These are phyloP conservation scores for Myxozyma monticola DNA, from an alignment of 805 yeast species.

Conservation along the genomic window DNA sequence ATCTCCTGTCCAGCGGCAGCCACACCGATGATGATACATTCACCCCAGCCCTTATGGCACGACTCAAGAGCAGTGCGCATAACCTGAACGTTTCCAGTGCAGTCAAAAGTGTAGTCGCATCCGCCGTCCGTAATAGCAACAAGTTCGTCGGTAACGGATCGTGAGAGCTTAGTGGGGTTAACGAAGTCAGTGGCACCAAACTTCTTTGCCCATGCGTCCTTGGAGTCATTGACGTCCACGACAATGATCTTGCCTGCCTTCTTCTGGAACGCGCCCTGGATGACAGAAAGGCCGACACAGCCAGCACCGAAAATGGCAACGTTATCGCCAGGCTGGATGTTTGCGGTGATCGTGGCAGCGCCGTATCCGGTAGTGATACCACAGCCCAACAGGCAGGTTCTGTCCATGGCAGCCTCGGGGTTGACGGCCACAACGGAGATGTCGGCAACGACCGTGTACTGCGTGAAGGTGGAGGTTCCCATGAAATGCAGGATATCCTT, in stretches of 20 bases:
- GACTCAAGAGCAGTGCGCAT: conserved; percentile 97
- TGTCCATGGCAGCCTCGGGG: conserved; percentile 77
- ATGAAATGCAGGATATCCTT: conserved; percentile 84
- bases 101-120: conserved; percentile 91
- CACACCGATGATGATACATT: conserved; percentile 91
- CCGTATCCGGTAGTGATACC: conserved; percentile 99
- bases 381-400: conserved; percentile 92
- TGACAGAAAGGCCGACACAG: conserved; percentile 92
- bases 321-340: conserved; percentile 85
- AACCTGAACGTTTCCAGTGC: conserved; percentile 93
- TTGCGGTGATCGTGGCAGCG: conserved; percentile 92
- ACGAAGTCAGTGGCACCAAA: conserved; percentile 96
- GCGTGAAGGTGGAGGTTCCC: conserved; percentile 98
- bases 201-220: conserved; percentile 79
- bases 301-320: conserved; percentile 98
- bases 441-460: conserved; percentile 97
- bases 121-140: conserved; percentile 96
- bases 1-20: conserved; percentile 99
- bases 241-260: conserved; percentile 77
- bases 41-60: conserved; percentile 99
- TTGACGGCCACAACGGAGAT: conserved; percentile 93
- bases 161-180: conserved; percentile 74
- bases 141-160: conserved; percentile 76
- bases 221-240: conserved; percentile 80
- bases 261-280: conserved; percentile 88